Percentiles rank a stretch among this genome's conserved stretches.
Evolutionary conservation across 2,329 filamentous ascomycete species (phyloP).

Genomic region (Fonsecaea multimorphosa): DNA sequence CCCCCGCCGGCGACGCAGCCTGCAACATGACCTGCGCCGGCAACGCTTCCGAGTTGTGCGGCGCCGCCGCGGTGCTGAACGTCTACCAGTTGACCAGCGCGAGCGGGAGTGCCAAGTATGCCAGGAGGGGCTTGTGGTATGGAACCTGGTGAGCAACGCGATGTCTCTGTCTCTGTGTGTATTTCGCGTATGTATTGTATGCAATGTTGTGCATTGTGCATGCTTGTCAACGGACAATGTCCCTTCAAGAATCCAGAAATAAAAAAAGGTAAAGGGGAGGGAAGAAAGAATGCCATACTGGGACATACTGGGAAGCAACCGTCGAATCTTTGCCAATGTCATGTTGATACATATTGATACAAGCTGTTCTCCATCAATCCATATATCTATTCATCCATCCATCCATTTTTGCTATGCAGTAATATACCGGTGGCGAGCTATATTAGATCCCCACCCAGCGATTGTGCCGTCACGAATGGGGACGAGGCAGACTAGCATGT

Average conservation of each 20-base stretch:
- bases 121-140: slow-evolving; percentile 21
- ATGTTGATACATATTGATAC: neutral
- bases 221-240: too few relatives aligned
- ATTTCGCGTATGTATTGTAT: neutral
- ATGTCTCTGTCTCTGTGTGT: neutral
- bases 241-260: neutral
- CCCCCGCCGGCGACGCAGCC: slow-evolving; percentile 31
- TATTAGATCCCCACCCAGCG: too few relatives aligned
- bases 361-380: neutral
- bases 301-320: neutral
- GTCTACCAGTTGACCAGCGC: slow-evolving; percentile 32
- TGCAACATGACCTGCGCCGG: slow-evolving; percentile 38
- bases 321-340: neutral
- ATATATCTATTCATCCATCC: too few relatives aligned
- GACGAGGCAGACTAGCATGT: too few relatives aligned
- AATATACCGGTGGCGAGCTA: too few relatives aligned
- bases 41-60: slow-evolving; percentile 39
- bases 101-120: slow-evolving; percentile 11
- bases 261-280: neutral
- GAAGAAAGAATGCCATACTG: too few relatives aligned
- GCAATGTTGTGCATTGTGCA: neutral
- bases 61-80: slow-evolving; percentile 29
- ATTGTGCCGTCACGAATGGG: too few relatives aligned
- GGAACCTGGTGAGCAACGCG: slow-evolving; percentile 7
- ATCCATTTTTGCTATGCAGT: too few relatives aligned